These are phyloP conservation scores for Melanogaster broomeanus DNA, from an alignment of 768 basidiomycete species.

Conservation along the genomic window DNA sequence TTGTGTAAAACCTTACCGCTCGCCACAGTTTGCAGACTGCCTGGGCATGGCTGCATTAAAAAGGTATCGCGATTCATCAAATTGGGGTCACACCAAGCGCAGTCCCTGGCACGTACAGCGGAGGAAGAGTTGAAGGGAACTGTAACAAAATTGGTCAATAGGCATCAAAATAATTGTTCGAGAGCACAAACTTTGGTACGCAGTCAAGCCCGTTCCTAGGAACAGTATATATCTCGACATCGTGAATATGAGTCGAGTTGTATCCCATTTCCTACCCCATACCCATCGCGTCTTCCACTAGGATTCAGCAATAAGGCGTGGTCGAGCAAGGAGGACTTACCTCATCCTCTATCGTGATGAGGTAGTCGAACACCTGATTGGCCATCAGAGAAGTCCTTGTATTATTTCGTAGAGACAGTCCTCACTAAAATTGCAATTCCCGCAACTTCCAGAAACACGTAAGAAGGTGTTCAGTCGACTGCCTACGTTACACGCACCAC, in stretches of 20 bases:
- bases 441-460: conserved; percentile 9
- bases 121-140: conserved; percentile 4
- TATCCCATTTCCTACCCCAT: conserved; percentile 17
- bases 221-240: conserved; percentile 24
- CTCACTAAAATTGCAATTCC: conserved; percentile 18
- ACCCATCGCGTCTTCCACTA: conserved; percentile 15
- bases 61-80: too few relatives aligned
- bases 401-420: not conserved
- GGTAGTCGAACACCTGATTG: conserved; percentile 6
- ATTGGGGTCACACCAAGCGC: not conserved
- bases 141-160: not conserved
- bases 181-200: conserved; percentile 11
- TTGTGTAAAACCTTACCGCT: conserved; percentile 6
- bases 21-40: not conserved
- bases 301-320: too few relatives aligned
- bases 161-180: too few relatives aligned
- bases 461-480: not conserved
- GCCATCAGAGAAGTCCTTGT: not conserved
- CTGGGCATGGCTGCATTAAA: conserved; percentile 3
- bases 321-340: not conserved
- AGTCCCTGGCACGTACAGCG: conserved; percentile 3
- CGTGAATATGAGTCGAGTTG: conserved; percentile 13
- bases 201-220: conserved; percentile 7
- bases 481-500: conserved; percentile 2
- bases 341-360: conserved; percentile 9